phyloP scores from a whole-genome alignment of 2,329 filamentous ascomycete species.

The Aspergillus quadrilineatus region DNA sequence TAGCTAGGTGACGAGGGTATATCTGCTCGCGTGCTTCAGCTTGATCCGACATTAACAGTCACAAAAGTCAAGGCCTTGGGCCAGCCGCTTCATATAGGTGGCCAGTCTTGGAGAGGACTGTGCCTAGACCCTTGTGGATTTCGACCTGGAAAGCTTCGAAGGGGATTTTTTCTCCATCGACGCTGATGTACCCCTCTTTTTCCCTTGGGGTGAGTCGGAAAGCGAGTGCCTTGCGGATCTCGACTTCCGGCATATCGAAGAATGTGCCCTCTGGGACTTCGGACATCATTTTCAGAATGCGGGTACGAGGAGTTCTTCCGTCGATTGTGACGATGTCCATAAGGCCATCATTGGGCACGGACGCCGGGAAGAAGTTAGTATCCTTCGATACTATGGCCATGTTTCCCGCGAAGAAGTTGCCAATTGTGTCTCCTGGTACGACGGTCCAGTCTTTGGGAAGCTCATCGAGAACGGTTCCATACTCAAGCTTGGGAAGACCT shows the following conservation, averaged over 20 bases:
- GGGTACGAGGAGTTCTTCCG: conserved; percentile 67
- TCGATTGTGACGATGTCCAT: conserved; percentile 82
- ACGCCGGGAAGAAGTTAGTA: conserved; percentile 76
- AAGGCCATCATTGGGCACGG: conserved; percentile 77
- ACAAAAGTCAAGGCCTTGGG: conserved; percentile 24
- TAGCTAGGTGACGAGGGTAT: background rate
- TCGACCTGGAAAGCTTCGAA: conserved; percentile 92
- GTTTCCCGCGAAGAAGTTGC: conserved; percentile 93
- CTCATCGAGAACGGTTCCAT: conserved; percentile 75
- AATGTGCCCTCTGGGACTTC: conserved; percentile 71
- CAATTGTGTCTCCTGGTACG: conserved; percentile 71
- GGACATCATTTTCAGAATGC: conserved; percentile 67
- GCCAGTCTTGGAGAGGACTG: conserved; percentile 74
- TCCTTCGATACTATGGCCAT: conserved; percentile 90
- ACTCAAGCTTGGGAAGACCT: conserved; percentile 71
- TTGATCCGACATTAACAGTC: background rate
- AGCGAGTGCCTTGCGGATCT: conserved; percentile 80
- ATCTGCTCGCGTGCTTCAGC: background rate
- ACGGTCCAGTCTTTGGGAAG: conserved; percentile 76
- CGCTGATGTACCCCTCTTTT: conserved; percentile 79
- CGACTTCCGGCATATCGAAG: conserved; percentile 75
- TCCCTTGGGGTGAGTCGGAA: conserved; percentile 79
- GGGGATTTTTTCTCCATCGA: conserved; percentile 84
- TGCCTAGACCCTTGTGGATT: conserved; percentile 77
- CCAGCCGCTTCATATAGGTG: conserved; percentile 65